phyloP scores from a whole-genome alignment of 805 yeast genomes.

The Pichia exigua region DNA sequence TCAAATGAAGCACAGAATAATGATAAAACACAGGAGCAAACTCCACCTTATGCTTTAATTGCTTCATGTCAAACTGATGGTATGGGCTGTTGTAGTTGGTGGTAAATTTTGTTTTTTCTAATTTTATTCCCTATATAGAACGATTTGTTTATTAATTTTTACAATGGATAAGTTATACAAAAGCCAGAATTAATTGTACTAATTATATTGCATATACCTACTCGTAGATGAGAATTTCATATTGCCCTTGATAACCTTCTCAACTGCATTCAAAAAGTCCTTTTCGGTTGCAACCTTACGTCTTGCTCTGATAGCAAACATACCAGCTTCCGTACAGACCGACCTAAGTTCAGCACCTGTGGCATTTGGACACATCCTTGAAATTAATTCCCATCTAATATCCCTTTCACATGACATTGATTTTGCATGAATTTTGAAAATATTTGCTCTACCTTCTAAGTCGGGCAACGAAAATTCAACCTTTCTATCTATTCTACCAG shows the following conservation, averaged over 20 bases:
- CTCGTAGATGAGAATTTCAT: conserved; percentile 95
- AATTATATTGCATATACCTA: conserved; percentile 97
- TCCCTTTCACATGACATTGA: conserved; percentile 97
- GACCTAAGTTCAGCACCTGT: conserved; percentile 99
- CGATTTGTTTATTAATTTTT: neutral
- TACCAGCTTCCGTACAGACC: conserved; percentile 98
- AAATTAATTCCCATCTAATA: conserved; percentile 96
- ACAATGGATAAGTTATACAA: neutral
- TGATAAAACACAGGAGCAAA: conserved; percentile 33
- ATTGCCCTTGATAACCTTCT: conserved; percentile 97
- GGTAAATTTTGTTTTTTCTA: conserved; percentile 43
- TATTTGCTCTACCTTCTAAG: conserved; percentile 95
- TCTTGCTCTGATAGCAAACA: conserved; percentile 98
- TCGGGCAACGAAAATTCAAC: conserved; percentile 97
- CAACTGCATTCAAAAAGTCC: conserved; percentile 96
- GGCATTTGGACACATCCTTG: conserved; percentile 94
- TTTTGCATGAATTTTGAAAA: conserved; percentile 93
- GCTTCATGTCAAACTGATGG: conserved; percentile 96
- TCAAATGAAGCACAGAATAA: conserved; percentile 19
- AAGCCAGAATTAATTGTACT: neutral
- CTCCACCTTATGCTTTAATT: conserved; percentile 76
- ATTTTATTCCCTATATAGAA: neutral
- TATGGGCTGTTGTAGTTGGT: conserved; percentile 95
- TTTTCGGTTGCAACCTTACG: conserved; percentile 97
- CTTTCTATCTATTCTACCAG: conserved; percentile 98